phyloP scores from a whole-genome alignment of 208 protist species.

The Leishmania guyanensis region DNA sequence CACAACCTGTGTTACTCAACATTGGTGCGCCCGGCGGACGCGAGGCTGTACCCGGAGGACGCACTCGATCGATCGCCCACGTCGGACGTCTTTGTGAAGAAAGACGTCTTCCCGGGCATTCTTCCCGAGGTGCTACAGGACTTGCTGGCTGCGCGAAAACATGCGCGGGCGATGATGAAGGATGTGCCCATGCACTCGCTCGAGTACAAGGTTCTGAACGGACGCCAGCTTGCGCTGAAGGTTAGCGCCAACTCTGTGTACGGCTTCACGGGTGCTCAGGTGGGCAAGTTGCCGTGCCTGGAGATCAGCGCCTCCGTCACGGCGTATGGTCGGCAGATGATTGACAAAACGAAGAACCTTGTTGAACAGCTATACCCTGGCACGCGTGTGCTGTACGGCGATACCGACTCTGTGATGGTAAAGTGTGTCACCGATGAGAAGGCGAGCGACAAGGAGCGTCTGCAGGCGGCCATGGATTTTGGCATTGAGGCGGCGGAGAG shows the following conservation, averaged over 20 bases:
- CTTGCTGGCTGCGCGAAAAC: slow-evolving; percentile 76
- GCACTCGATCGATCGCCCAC: slow-evolving; percentile 74
- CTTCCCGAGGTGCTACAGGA: slow-evolving; percentile 88
- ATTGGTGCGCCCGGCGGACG: slow-evolving; percentile 69
- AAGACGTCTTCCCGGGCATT: slow-evolving; percentile 75
- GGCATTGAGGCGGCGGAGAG: slow-evolving; percentile 93
- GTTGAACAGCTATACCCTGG: slow-evolving; percentile 98
- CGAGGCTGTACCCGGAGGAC: slow-evolving; percentile 85
- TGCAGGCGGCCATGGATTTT: slow-evolving; percentile 75
- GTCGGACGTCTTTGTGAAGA: slow-evolving; percentile 81
- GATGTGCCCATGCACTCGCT: slow-evolving; percentile 75
- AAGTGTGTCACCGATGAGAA: slow-evolving; percentile 72
- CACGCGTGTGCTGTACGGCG: slow-evolving; percentile 98
- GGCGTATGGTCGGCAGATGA: slow-evolving; percentile 99
- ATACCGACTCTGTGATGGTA: slow-evolving; percentile 99
- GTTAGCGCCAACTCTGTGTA: slow-evolving; percentile 99
- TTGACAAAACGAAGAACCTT: slow-evolving; percentile 95
- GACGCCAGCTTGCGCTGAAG: slow-evolving; percentile 99
- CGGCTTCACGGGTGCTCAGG: slow-evolving; percentile 99
- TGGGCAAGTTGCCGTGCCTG: slow-evolving; percentile 99
- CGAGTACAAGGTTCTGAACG: slow-evolving; percentile 95
- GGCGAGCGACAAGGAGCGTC: slow-evolving; percentile 61
- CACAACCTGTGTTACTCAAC: slow-evolving; percentile 99
- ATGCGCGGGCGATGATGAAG: slow-evolving; percentile 85
- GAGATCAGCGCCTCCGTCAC: slow-evolving; percentile 96